phyloP scores from a whole-genome alignment of 2,329 filamentous ascomycete genomes.

The Verticillium zaregamsianum region DNA sequence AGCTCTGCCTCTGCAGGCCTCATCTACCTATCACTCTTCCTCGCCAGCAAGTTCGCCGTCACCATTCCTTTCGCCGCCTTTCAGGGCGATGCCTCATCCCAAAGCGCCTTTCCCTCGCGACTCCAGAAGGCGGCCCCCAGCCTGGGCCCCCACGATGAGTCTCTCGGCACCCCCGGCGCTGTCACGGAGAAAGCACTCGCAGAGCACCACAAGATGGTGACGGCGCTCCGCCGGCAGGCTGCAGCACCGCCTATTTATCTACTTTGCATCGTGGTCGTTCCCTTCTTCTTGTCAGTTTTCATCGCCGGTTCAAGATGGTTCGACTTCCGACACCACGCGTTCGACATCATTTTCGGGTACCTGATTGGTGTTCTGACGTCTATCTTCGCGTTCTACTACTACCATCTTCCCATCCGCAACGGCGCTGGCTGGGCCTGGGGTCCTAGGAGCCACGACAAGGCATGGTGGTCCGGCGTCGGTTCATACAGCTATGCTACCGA shows the following conservation, averaged over 20 bases:
- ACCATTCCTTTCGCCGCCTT: slow-evolving; percentile 64
- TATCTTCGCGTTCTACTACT: slow-evolving; percentile 76
- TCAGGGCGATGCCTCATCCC: slow-evolving; percentile 37
- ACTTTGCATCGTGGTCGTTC: slow-evolving; percentile 64
- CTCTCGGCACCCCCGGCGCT: not conserved
- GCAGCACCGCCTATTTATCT: slow-evolving; percentile 82
- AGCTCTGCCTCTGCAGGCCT: slow-evolving; percentile 75
- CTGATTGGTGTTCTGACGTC: slow-evolving; percentile 68
- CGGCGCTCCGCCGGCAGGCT: slow-evolving; percentile 63
- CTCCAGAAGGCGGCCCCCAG: not conserved
- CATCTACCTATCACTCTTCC: slow-evolving; percentile 80
- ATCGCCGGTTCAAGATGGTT: slow-evolving; percentile 83
- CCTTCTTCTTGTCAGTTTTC: slow-evolving; percentile 72
- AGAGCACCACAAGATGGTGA: slow-evolving; percentile 32
- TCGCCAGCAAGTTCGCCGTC: slow-evolving; percentile 77
- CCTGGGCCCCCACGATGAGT: not conserved
- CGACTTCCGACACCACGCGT: slow-evolving; percentile 86
- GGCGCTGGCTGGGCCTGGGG: slow-evolving; percentile 91
- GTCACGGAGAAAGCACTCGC: slow-evolving; percentile 23
- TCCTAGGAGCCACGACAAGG: slow-evolving; percentile 65
- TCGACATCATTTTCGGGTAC: slow-evolving; percentile 85
- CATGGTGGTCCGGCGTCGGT: slow-evolving; percentile 74
- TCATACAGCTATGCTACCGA: slow-evolving; percentile 51
- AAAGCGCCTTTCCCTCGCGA: slow-evolving; percentile 68
- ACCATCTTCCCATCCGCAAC: slow-evolving; percentile 74